Conservation (phyloP, 768 basidiomycete species). For the Hemileccinum impolitum region DNA sequence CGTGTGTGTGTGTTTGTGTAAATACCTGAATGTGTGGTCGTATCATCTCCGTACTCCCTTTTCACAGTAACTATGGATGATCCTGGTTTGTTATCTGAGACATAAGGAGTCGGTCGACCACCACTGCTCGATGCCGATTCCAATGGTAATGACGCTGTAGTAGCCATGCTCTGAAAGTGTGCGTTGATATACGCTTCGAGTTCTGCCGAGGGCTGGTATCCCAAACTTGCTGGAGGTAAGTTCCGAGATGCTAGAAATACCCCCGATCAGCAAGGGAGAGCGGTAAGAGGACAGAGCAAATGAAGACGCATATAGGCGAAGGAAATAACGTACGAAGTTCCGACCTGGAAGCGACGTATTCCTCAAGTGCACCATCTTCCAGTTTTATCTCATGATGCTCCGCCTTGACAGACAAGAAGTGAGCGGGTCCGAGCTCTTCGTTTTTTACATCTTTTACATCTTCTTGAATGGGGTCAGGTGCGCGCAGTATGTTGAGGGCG, state of each 20-base stretch:
- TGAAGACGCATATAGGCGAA: neutral
- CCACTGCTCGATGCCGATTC: too few species aligned
- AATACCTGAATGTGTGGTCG: neutral
- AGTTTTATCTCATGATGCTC: slow-evolving; percentile 3
- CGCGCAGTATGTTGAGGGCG: slow-evolving; percentile 13
- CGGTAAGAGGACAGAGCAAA: neutral
- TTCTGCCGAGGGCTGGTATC: slow-evolving; percentile 8
- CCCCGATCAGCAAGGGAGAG: neutral
- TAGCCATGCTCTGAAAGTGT: neutral
- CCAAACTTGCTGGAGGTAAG: neutral
- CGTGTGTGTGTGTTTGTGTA: too few species aligned
- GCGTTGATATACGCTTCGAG: slow-evolving; percentile 2
- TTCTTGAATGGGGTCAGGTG: neutral
- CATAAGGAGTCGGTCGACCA: neutral
- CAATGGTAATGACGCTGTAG: neutral
- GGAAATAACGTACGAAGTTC: neutral
- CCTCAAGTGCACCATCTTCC: neutral
- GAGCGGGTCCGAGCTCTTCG: neutral
- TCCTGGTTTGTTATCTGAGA: too few species aligned
- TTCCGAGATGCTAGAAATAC: neutral
- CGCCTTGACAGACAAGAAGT: slow-evolving; percentile 1
- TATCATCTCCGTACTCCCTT: slow-evolving; percentile 15
- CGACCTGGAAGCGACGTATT: neutral
- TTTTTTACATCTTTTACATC: neutral
- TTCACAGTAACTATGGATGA: slow-evolving; percentile 3